Conservation (phyloP, 1,284 basidiomycete species). For the Leucoagaricus sp. region DNA sequence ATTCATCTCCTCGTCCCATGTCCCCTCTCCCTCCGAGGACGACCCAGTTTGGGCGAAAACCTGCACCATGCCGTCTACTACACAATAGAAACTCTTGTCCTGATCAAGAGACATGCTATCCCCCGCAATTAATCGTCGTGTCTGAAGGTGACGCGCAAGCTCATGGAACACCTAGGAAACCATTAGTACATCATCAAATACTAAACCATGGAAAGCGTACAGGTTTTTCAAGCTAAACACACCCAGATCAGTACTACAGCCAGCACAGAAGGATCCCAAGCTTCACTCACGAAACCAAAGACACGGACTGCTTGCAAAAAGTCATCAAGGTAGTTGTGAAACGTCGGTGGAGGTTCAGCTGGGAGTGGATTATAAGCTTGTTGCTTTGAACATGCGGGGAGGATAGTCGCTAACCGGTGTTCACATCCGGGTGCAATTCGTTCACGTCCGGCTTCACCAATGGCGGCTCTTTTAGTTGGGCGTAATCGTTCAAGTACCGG, state of each 20-base stretch:
- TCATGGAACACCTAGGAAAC: constrained; percentile 84
- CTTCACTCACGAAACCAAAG: constrained; percentile 75
- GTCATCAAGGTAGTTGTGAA: constrained; percentile 95
- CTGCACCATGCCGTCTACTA: constrained; percentile 89
- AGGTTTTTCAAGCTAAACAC: constrained; percentile 77
- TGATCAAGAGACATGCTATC: constrained; percentile 89
- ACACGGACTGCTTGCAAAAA: constrained; percentile 93
- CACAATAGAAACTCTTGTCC: constrained; percentile 94
- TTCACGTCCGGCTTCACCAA: constrained; percentile 77
- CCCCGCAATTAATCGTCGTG: constrained; percentile 87
- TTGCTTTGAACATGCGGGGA: not conserved
- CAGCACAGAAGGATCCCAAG: not conserved
- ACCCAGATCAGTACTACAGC: not conserved
- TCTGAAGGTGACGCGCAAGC: constrained; percentile 90
- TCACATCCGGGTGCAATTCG: constrained; percentile 87
- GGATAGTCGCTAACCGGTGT: constrained; percentile 45
- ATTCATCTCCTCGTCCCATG: constrained; percentile 86
- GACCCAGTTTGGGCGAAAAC: constrained; percentile 77
- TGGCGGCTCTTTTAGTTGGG: constrained; percentile 84
- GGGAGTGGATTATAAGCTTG: constrained; percentile 11
- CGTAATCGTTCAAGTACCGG: constrained; percentile 77
- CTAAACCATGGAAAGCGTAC: constrained; percentile 44
- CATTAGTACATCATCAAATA: not conserved
- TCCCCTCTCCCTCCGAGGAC: constrained; percentile 48
- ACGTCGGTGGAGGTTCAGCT: constrained; percentile 66